Evolutionary conservation across 306 rosid genomes (phyloP), one percentile per base, ranked within the genome.

Genomic region (Prunus mongolica): DNA sequence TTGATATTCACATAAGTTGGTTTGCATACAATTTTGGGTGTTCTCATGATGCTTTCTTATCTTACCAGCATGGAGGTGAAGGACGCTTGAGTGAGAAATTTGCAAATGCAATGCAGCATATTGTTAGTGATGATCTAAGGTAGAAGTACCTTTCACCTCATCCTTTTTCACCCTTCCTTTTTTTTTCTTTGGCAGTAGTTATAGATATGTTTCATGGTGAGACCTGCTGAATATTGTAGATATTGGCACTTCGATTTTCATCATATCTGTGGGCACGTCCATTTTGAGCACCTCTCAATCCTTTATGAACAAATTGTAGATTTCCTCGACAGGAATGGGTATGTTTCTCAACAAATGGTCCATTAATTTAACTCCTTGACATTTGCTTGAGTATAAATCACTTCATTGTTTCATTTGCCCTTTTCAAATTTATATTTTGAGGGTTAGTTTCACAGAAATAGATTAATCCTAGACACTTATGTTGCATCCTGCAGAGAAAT

Each of bases 241-340:
- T 95, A 95, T 85, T 78, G 91, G 89, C 99, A 92, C 87, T 95
- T 95, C 44, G 99, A 95, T 86, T 95, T 92, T 72, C 99, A 95
- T 84, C 96, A 84, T 34, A 79, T 95, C 75, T 95, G 98, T 58
- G 99, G 99, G 72, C 99, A 92, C 38, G 69, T 95, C 85, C 97
- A 92, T 90, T 95, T 92, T 72, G 99, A 95, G 75, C 96, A 91
- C 77, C 97, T 95, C 72, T 91, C 97, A 6, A 87, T 92, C 73
- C 97, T 95, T 72, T 90, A 88, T 76, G 98, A 89, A 16, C 96
- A 95, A 87, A 90, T 95, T 67, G 88, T 92, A 18, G 98, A 95
- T 79, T 95, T 92, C 80, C 87, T 95, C 18, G 96, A 95, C 81
- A 84, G 84, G 84, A 92, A 86, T 14, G 97, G 99, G 99, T 92